Conservation (phyloP, 2,329 filamentous ascomycete species). For the Colletotrichum tabaci region DNA sequence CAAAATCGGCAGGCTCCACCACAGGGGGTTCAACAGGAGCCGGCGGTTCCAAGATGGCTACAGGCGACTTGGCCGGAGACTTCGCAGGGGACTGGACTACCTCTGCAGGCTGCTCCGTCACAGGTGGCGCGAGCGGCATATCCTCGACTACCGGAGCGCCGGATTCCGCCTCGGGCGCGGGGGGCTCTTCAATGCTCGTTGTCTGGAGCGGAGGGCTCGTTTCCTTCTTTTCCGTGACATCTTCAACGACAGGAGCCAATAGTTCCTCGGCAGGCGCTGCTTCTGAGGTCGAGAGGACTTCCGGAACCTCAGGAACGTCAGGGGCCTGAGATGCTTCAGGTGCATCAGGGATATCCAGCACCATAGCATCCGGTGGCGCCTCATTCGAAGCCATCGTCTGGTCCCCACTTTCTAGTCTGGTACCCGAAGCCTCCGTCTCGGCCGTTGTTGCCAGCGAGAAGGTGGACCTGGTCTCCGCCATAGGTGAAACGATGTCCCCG, state of each 20-base stretch:
- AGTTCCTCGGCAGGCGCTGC: slow-evolving; percentile 10
- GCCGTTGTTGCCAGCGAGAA: slow-evolving; percentile 39
- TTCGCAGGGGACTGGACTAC: slow-evolving; percentile 22
- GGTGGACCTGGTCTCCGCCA: slow-evolving; percentile 38
- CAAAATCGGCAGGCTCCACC: slow-evolving; percentile 15
- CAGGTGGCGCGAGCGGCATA: neutral
- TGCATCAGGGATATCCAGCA: slow-evolving; percentile 22
- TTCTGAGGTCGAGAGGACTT: slow-evolving; percentile 6
- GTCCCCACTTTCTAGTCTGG: slow-evolving; percentile 30
- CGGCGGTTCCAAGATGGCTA: neutral
- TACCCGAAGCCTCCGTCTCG: slow-evolving; percentile 34
- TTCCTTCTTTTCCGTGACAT: slow-evolving; percentile 21
- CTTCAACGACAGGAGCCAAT: slow-evolving; percentile 16
- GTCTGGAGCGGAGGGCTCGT: neutral
- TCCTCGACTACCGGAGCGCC: slow-evolving; percentile 13
- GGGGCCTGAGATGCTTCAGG: neutral
- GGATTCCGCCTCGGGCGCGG: slow-evolving; percentile 19
- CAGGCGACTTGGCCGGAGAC: slow-evolving; percentile 23
- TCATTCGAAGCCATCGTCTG: slow-evolving; percentile 32
- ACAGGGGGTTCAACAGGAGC: slow-evolving; percentile 21
- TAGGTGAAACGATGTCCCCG: slow-evolving; percentile 36
- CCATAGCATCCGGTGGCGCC: slow-evolving; percentile 29
- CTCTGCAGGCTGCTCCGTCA: neutral
- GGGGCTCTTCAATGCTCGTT: slow-evolving; percentile 2
- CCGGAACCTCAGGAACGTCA: slow-evolving; percentile 2